Base-by-base conservation (phyloP, 2,329 filamentous ascomycete genomes). In the Arachnomyces sp. region DNA sequence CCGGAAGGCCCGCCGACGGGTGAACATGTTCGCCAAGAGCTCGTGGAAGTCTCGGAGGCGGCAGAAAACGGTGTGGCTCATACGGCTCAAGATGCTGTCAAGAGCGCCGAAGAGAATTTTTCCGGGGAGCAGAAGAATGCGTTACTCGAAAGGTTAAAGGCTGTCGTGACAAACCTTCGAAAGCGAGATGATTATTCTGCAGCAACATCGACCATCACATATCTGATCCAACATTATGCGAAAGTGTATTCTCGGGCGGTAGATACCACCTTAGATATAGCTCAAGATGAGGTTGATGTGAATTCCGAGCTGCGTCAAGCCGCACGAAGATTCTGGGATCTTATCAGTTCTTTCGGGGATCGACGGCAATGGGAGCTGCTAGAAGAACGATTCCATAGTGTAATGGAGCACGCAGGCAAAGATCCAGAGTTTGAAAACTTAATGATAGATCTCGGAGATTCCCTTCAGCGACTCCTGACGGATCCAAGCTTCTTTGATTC, bases 401-500 rank as follows among this genome's bases (percentile, higher is more conserved):
- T 95, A 30, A 64, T 93, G 55, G 74, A 79, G 34, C 84, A 93
- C 56, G 78, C 83, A 2, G 71, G 82, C 44, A 80, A 78, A 28
- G 86, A 95, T 51, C 84, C 85, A 0, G 80, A 92, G 39, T 92
- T 95, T 44, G 87, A 95, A 52, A 69, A 79, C 11, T 66, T 95
- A 17, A 77, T 93, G 56, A 73, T 73, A 15, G 78, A 93, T 34
- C 68, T 89, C 21, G 84, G 83, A 8, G 77, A 80, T 40, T 77
- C 84, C 3, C 62, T 95, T 3, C 83, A 94, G 54, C 81, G 83
- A 46, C 80, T 95, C 59, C 68, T 96, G 31, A 92, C 80, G 0
- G 84, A 95, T 46, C 89, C 90, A 0, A 75, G 81, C 3, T 95
- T 95, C 62, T 86, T 93, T 53, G 84, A 89, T 34, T 73, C 86